Evolutionary conservation across 179 eudicot genomes (phyloP).

Genomic region (Monotropa hypopitys): DNA sequence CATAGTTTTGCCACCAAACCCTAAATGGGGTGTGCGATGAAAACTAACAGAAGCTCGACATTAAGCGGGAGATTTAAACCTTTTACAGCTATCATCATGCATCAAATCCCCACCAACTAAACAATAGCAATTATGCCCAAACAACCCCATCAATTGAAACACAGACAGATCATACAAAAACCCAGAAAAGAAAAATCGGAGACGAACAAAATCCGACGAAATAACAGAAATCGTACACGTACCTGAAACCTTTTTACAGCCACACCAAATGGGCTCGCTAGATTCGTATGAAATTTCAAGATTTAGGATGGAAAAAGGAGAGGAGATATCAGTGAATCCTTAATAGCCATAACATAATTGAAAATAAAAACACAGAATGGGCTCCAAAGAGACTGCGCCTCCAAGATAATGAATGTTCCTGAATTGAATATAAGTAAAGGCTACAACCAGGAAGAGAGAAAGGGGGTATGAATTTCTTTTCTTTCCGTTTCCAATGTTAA

Average conservation of each 20-base stretch:
- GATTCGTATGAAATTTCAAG: constrained; percentile 14
- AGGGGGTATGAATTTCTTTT: neutral
- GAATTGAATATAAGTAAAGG: constrained; percentile 4
- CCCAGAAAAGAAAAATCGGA: neutral
- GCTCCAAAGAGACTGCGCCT: neutral
- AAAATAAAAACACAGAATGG: neutral
- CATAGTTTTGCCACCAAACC: constrained; percentile 18
- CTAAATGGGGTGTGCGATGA: constrained; percentile 5
- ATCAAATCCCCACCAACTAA: constrained; percentile 3
- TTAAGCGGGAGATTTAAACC: constrained; percentile 21
- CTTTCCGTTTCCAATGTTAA: neutral
- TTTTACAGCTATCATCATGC: constrained; percentile 14
- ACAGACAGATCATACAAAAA: constrained; percentile 9
- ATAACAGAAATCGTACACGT: constrained; percentile 4
- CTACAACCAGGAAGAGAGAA: neutral
- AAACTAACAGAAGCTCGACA: constrained; percentile 4
- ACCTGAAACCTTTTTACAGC: constrained; percentile 13
- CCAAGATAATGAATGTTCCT: neutral
- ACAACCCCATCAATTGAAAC: constrained; percentile 2
- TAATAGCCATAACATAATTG: neutral
- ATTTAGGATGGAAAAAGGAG: neutral
- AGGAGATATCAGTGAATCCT: neutral
- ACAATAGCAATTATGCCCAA: neutral
- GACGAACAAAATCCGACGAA: neutral
- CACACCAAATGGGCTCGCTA: constrained; percentile 17